phyloP scores from a whole-genome alignment of 192 early-diverging fungal species.

The Podochytrium sp. region DNA sequence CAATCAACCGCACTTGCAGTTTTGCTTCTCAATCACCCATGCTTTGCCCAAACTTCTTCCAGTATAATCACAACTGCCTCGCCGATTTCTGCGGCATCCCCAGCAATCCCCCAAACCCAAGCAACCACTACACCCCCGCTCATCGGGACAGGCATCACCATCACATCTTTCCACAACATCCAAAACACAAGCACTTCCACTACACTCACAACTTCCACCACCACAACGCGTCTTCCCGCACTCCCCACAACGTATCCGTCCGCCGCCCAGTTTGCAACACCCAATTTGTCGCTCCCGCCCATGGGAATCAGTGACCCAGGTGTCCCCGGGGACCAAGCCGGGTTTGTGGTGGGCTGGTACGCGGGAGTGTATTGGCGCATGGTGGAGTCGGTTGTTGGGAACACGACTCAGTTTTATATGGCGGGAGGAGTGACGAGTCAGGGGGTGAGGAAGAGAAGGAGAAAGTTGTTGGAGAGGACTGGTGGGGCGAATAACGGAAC shows the following conservation, averaged over 20 bases:
- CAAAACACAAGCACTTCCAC: neutral
- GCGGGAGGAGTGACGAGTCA: neutral
- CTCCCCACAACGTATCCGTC: neutral
- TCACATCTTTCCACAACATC: neutral
- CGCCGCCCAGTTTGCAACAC: neutral
- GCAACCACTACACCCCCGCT: too few species aligned
- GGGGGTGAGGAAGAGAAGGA: neutral
- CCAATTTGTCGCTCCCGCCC: neutral
- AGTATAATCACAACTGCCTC: too few species aligned
- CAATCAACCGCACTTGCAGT: too few species aligned
- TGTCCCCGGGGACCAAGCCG: neutral
- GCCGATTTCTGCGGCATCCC: too few species aligned
- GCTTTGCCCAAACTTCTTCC: too few species aligned
- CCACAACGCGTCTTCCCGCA: neutral
- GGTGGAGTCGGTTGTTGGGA: neutral
- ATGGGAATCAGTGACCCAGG: neutral
- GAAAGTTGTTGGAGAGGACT: neutral
- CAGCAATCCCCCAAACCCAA: too few species aligned
- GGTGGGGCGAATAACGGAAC: neutral
- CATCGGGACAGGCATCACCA: neutral
- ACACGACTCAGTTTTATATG: neutral
- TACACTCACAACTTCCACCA: neutral
- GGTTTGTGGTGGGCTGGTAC: constrained; percentile 23
- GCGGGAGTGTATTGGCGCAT: constrained; percentile 11
- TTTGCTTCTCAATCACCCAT: too few species aligned